Evolutionary conservation across 2,329 filamentous ascomycete species (phyloP), one percentile per base, ranked within the genome.

Genomic region (Polychaeton citri): DNA sequence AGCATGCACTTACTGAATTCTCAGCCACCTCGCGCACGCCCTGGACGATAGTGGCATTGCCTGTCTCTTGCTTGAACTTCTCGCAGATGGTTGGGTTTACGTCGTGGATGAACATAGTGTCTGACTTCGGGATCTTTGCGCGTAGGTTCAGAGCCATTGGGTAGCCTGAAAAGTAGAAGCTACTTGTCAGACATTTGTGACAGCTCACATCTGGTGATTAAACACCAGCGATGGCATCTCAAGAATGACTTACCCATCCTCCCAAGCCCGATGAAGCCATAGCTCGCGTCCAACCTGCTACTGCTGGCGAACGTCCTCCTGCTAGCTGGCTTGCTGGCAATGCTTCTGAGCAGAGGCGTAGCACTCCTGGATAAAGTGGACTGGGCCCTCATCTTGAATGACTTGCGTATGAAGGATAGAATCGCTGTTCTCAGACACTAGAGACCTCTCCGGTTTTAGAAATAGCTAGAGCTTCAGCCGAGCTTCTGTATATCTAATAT

Each of bases 91-190:
- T 62, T 13, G 64, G 56, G 50, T 82, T 81, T 42, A 80, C 66
- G 52, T 84, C 79, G 49, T 75, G 74, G 20, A 84, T 60, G 40
- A 74, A 64, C 33, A 84, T 55, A 0, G 64, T 74, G 53, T 84
- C 79, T 7, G 67, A 64, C 16, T 64, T 59, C 3, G 76, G 71
- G 19, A 81, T 68, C 54, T 81, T 82, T 24, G 71, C 65, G 47
- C 77, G 69, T 4, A 84, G 64, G 48, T 82, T 84, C 54, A 68
- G 72, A 21, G 79, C 79, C 79, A 84, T 84, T 33, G 76, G 72
- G 45, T 76, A 82, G 33, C 79, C 78, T 80, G 41, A 15, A 17
- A 8, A 32, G 30, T 16, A 32, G 17, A 15, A 4, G 5, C 12
- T 3, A 17, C 18, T 17, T 15, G 30, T 9, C 5, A 17, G 28